phyloP scores from a whole-genome alignment of 2,329 filamentous ascomycete species.

The Paracamarosporium sp. region DNA sequence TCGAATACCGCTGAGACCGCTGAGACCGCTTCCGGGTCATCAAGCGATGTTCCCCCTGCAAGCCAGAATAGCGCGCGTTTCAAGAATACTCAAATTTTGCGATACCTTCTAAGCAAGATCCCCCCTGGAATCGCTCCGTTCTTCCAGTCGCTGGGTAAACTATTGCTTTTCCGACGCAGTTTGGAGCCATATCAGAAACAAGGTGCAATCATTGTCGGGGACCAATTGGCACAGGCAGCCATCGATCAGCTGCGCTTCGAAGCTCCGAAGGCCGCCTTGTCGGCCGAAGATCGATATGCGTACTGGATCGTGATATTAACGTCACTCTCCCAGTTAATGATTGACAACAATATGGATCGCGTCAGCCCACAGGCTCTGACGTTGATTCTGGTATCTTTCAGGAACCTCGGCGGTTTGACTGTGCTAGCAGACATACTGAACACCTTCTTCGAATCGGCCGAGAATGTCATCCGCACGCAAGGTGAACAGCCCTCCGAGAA shows the following conservation, averaged over 20 bases:
- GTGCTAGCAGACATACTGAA: slow-evolving; percentile 75
- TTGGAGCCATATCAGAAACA: slow-evolving; percentile 70
- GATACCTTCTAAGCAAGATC: slow-evolving; percentile 78
- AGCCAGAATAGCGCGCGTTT: slow-evolving; percentile 54
- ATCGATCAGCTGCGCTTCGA: slow-evolving; percentile 69
- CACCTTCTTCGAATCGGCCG: slow-evolving; percentile 68
- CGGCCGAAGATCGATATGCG: slow-evolving; percentile 69
- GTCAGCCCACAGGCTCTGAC: slow-evolving; percentile 57
- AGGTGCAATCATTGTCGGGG: slow-evolving; percentile 66
- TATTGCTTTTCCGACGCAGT: slow-evolving; percentile 76
- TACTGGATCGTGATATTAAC: slow-evolving; percentile 85
- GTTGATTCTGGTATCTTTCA: slow-evolving; percentile 85
- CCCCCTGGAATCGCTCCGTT: slow-evolving; percentile 83
- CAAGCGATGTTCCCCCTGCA: slow-evolving; percentile 11
- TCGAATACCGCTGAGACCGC: slow-evolving; percentile 21
- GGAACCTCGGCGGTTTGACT: slow-evolving; percentile 77
- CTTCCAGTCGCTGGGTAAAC: slow-evolving; percentile 84
- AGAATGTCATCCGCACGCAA: slow-evolving; percentile 52
- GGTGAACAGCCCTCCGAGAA: slow-evolving; percentile 55
- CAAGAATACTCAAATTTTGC: slow-evolving; percentile 80
- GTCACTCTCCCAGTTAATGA: slow-evolving; percentile 77
- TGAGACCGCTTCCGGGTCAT: slow-evolving; percentile 14
- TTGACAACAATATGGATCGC: slow-evolving; percentile 65
- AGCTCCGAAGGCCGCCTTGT: slow-evolving; percentile 55
- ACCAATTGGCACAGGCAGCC: slow-evolving; percentile 74